These are phyloP conservation scores for Triglochin maritima DNA, from an alignment of 106 monocot genomes.

Conservation along the genomic window DNA sequence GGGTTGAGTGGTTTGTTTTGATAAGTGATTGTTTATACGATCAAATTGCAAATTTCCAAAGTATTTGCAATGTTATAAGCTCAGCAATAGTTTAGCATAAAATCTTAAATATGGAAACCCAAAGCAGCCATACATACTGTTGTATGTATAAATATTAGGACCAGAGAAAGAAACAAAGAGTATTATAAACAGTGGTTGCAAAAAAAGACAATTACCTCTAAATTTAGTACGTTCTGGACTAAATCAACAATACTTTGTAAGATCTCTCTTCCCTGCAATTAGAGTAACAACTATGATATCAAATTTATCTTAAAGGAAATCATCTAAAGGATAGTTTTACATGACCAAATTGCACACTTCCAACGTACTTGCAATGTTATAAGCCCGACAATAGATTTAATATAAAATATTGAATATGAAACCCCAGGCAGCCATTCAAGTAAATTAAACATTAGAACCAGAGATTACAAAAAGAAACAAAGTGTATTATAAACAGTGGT, in stretches of 20 bases:
- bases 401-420: constrained; percentile 76
- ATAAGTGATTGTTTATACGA: too few relatives aligned
- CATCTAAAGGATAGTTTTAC: too few relatives aligned
- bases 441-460: constrained; percentile 4
- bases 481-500: too few relatives aligned
- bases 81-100: constrained; percentile 95
- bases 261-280: constrained; percentile 77
- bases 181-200: too few relatives aligned
- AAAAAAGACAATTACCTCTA: constrained; percentile 49
- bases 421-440: constrained; percentile 98
- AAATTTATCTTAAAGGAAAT: not conserved
- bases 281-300: not conserved
- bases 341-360: not conserved
- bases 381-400: constrained; percentile 88
- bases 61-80: constrained; percentile 86
- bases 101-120: too few relatives aligned
- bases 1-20: too few relatives aligned
- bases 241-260: constrained; percentile 94
- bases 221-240: constrained; percentile 84
- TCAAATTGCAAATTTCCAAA: constrained; percentile 10
- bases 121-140: too few relatives aligned
- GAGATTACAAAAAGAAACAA: not conserved
- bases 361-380: constrained; percentile 79
- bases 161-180: too few relatives aligned
- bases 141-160: too few relatives aligned